A percentile compares a stretch with the other conserved stretches of the same genome.
Conservation (phyloP, 2,329 filamentous ascomycete species). For the Bipolaris oryzae region DNA sequence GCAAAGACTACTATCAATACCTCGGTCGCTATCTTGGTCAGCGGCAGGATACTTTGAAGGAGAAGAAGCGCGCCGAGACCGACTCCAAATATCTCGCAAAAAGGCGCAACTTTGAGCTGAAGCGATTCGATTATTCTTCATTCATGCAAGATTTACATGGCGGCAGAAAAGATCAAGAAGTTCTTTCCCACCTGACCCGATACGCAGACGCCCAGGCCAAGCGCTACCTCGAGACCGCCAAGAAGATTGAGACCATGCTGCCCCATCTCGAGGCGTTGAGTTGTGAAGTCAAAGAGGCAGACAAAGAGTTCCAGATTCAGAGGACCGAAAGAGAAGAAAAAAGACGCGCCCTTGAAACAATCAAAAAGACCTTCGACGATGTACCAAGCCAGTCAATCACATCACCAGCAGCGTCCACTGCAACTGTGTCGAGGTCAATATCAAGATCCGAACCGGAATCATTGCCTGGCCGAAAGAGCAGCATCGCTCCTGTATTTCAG, state of each 20-base stretch:
- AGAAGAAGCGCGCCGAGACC: slow-evolving; percentile 94
- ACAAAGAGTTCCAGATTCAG: slow-evolving; percentile 96
- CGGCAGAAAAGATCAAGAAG: slow-evolving; percentile 97
- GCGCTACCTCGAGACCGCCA: slow-evolving; percentile 79
- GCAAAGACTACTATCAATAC: slow-evolving; percentile 97
- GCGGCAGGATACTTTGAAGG: slow-evolving; percentile 91
- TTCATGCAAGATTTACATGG: slow-evolving; percentile 99
- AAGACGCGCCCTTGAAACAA: slow-evolving; percentile 86
- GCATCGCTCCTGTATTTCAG: slow-evolving; percentile 43
- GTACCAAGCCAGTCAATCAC: slow-evolving; percentile 30
- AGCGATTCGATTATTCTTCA: slow-evolving; percentile 97
- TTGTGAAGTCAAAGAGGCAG: slow-evolving; percentile 86
- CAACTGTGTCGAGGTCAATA: slow-evolving; percentile 28
- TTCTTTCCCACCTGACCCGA: slow-evolving; percentile 90
- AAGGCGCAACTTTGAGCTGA: slow-evolving; percentile 91
- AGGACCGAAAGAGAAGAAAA: slow-evolving; percentile 96
- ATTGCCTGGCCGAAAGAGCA: slow-evolving; percentile 38
- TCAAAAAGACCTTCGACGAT: slow-evolving; percentile 60
- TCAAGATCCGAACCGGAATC: slow-evolving; percentile 34
- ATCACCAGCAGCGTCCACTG: slow-evolving; percentile 32
- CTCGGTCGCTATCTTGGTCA: slow-evolving; percentile 96
- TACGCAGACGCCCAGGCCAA: slow-evolving; percentile 91
- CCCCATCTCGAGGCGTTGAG: slow-evolving; percentile 90
- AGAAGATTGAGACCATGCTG: slow-evolving; percentile 83
- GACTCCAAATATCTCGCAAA: slow-evolving; percentile 97